Conservation (phyloP, 225 moss, liverwort and hornwort species). For the Neckera pumila region DNA sequence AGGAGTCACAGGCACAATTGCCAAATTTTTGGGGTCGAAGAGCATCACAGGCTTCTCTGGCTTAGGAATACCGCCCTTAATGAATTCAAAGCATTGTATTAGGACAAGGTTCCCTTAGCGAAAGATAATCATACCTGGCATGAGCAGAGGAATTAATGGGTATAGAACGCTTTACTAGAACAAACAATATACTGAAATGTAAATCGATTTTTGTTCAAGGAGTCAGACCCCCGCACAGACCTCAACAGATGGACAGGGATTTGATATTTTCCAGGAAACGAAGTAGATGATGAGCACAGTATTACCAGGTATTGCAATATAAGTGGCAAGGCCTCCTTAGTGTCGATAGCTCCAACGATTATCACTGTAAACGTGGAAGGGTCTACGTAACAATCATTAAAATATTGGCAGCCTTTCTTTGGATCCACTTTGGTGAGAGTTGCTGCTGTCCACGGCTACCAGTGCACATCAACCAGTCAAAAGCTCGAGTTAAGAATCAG, state of each 20-base stretch:
- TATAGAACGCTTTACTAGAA: not conserved
- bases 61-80: slow-evolving; percentile 61
- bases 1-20: slow-evolving; percentile 46
- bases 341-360: slow-evolving; percentile 64
- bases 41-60: slow-evolving; percentile 59
- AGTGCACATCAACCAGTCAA: slow-evolving; percentile 2
- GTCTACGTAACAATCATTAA: slow-evolving; percentile 54
- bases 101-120: not conserved
- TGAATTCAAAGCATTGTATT: not conserved
- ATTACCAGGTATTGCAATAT: slow-evolving; percentile 61
- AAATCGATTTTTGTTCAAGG: not conserved
- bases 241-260: not conserved
- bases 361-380: slow-evolving; percentile 67
- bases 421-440: slow-evolving; percentile 56
- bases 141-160: not conserved
- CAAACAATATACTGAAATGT: not conserved
- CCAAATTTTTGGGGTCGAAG: slow-evolving; percentile 45
- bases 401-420: slow-evolving; percentile 62
- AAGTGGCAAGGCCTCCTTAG: slow-evolving; percentile 50
- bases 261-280: not conserved
- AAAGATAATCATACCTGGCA: not conserved
- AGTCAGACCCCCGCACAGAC: not conserved
- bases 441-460: slow-evolving; percentile 42
- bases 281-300: not conserved
- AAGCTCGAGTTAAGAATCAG: not conserved